These are phyloP conservation scores for Anisogramma anomala DNA, from an alignment of 2,329 filamentous ascomycete genomes.

Conservation along the genomic window DNA sequence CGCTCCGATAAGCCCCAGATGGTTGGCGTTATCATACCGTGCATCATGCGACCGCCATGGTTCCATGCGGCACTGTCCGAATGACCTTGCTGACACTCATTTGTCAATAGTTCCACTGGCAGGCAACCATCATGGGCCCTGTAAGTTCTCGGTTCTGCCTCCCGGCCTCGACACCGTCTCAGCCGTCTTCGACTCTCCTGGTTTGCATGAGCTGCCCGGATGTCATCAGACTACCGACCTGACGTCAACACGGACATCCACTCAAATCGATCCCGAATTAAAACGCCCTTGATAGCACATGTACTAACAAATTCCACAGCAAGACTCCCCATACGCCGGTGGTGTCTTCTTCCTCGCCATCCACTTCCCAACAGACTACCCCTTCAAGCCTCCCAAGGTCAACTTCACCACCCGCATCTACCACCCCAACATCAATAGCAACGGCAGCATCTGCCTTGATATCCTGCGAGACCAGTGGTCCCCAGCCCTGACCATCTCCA, in stretches of 20 bases:
- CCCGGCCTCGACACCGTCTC: background rate
- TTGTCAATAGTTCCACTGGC: slow-evolving; percentile 83
- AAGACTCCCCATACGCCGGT: slow-evolving; percentile 93
- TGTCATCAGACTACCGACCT: background rate
- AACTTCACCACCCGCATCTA: slow-evolving; percentile 99
- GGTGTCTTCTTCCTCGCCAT: slow-evolving; percentile 99
- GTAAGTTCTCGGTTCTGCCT: slow-evolving; percentile 47
- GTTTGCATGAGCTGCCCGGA: no score
- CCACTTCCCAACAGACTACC: slow-evolving; percentile 99
- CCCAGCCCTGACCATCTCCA: slow-evolving; percentile 93
- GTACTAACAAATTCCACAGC: slow-evolving; percentile 37
- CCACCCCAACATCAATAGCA: slow-evolving; percentile 99
- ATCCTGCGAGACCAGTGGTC: slow-evolving; percentile 99
- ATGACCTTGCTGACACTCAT: slow-evolving; percentile 22
- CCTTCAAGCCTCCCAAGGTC: slow-evolving; percentile 99
- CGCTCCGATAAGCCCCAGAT: slow-evolving; percentile 16
- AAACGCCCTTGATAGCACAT: background rate
- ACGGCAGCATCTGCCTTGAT: slow-evolving; percentile 97
- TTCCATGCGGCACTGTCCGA: slow-evolving; percentile 1
- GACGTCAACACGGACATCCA: background rate
- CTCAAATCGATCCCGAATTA: background rate
- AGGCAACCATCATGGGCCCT: slow-evolving; percentile 99
- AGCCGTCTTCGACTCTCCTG: background rate
- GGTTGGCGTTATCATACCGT: background rate
- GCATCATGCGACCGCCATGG: slow-evolving; percentile 2